These are phyloP conservation scores for Lathyrus aphaca DNA, from an alignment of 306 rosid species.

Conservation along the genomic window DNA sequence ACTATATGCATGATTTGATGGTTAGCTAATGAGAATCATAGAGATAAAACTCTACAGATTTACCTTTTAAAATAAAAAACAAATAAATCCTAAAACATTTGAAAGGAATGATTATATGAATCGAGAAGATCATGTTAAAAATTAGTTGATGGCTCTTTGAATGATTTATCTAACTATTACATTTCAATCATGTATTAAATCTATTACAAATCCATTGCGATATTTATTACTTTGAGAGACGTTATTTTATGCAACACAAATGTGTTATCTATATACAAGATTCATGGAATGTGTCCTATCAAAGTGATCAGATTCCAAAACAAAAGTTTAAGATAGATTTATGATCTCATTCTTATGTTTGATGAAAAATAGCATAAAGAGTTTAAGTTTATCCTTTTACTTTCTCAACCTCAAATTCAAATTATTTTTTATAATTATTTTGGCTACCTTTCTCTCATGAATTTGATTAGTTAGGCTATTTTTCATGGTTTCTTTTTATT, in stretches of 20 bases:
- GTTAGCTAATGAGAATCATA: too few species aligned
- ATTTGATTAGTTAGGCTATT: not conserved
- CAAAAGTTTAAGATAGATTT: constrained; percentile 28
- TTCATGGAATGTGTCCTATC: constrained; percentile 26
- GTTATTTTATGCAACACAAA: not conserved
- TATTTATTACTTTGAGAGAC: not conserved
- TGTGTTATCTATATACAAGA: not conserved
- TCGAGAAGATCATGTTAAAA: too few species aligned
- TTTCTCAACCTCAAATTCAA: not conserved
- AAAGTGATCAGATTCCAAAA: constrained; percentile 24
- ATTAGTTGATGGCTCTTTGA: too few species aligned
- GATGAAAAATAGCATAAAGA: constrained; percentile 21
- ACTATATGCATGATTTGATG: too few species aligned
- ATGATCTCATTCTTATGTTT: constrained; percentile 27
- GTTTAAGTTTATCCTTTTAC: constrained; percentile 13
- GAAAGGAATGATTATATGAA: too few species aligned
- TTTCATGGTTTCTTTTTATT: not conserved
- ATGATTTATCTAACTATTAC: too few species aligned
- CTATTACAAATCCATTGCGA: too few species aligned
- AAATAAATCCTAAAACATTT: too few species aligned
- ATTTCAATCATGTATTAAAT: too few species aligned
- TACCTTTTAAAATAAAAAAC: too few species aligned
- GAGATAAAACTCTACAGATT: too few species aligned
- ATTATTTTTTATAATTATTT: not conserved
- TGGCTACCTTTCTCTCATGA: not conserved